Evolutionary conservation across 1,139 yeast genomes (phyloP), one percentile per base, ranked within the genome.

Genomic region (Geotrichum europaeum): DNA sequence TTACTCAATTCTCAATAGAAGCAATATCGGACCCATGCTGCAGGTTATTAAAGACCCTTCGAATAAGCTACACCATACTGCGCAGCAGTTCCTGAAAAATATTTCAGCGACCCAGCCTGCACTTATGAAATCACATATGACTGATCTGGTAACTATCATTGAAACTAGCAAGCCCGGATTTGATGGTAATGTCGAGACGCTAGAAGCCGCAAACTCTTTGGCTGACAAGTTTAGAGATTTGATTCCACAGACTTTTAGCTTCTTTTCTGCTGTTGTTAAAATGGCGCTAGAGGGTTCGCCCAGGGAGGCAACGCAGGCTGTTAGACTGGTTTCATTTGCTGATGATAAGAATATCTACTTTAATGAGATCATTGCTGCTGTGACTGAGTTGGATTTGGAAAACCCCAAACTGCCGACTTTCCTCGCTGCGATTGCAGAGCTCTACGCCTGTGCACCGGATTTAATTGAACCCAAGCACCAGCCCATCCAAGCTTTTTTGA

Each of bases 61-160:
- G 1, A 72, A 74, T 53, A 70, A 72, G 9, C 73, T 76, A 61
- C 69, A 73, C 36, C 66, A 73, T 1, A 67, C 76, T 1, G 80
- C 90, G 0, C 82, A 82, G 64, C 81, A 79, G 49, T 64, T 88
- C 7, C 74, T 90, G 36, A 84, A 83, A 63, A 79, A 82, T 50
- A 81, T 89, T 7, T 85, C 97, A 0, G 68, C 73, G 2, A 77
- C 81, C 3, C 78, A 82, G 55, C 96, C 97, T 0, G 81, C 81
- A 20, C 83, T 87, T 1, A 81, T 89, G 70, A 82, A 82, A 66
- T 79, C 80, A 51, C 88, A 88, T 67, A 76, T 87, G 3, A 74
- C 78, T 13, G 79, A 79, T 10, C 74, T 90, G 59, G 76, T 81
- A 0, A 73, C 78, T 0, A 61, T 78, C 15, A 73, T 84, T 15